Evolutionary conservation across 2,329 filamentous ascomycete species (phyloP).

Genomic region (Chaetomiaceae sp.): DNA sequence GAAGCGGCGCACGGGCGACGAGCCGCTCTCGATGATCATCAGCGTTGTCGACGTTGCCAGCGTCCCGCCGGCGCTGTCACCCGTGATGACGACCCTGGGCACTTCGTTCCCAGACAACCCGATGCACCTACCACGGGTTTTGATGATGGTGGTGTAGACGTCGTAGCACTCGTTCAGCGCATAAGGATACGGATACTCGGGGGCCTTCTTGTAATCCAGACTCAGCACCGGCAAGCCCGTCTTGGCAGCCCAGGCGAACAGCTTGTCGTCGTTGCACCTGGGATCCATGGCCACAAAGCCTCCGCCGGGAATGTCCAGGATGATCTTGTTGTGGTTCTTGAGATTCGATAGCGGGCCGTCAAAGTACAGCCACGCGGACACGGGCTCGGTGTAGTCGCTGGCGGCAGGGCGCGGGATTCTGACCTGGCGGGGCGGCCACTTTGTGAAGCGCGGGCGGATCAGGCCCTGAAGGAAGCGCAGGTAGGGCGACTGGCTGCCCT

Average conservation of each 20-base stretch:
- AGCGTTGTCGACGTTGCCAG: constrained; percentile 75
- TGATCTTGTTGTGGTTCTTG: constrained; percentile 68
- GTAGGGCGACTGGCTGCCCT: constrained; percentile 77
- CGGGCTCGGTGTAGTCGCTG: constrained; percentile 78
- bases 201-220: constrained; percentile 84
- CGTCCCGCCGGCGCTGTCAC: constrained; percentile 80
- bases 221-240: constrained; percentile 86
- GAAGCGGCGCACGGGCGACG: constrained; percentile 51
- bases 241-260: constrained; percentile 87
- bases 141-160: constrained; percentile 70
- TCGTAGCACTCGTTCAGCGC: constrained; percentile 85
- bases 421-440: constrained; percentile 75
- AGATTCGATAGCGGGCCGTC: constrained; percentile 79
- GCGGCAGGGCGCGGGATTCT: constrained; percentile 75
- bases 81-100: constrained; percentile 68
- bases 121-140: constrained; percentile 68
- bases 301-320: constrained; percentile 88
- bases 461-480: constrained; percentile 67
- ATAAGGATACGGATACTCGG: constrained; percentile 80
- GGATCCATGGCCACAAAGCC: constrained; percentile 97
- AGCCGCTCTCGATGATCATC: constrained; percentile 79
- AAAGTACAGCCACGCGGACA: constrained; percentile 89
- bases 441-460: constrained; percentile 72
- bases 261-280: constrained; percentile 88
- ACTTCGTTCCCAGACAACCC: constrained; percentile 63